Conservation (phyloP, 2,329 filamentous ascomycete genomes). For the Leptographium galeiforme region DNA sequence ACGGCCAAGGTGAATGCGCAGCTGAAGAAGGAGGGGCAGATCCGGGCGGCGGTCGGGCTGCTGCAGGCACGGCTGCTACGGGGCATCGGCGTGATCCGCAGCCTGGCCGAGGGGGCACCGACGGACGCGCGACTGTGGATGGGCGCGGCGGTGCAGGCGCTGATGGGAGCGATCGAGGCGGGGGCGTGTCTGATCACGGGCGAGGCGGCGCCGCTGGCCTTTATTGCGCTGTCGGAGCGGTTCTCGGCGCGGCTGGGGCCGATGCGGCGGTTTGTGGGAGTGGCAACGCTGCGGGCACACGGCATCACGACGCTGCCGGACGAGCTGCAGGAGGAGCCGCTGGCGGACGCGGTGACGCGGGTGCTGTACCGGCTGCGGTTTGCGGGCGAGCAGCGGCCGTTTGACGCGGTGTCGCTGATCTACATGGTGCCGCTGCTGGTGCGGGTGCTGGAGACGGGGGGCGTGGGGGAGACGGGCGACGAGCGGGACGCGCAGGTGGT, state of each 20-base stretch:
- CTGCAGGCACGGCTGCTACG: conserved; percentile 61
- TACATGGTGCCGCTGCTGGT: conserved; percentile 79
- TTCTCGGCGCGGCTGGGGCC: conserved; percentile 61
- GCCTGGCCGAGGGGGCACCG: conserved; percentile 74
- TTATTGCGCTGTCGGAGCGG: conserved; percentile 65
- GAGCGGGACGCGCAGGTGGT: conserved; percentile 83
- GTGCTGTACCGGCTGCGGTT: conserved; percentile 85
- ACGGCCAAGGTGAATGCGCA: conserved; percentile 83
- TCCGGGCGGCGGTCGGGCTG: conserved; percentile 57
- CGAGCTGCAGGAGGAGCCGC: conserved; percentile 62
- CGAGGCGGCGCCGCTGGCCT: conserved; percentile 63
- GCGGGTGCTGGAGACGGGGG: conserved; percentile 63
- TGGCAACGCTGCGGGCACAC: conserved; percentile 71
- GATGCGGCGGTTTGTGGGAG: conserved; percentile 70
- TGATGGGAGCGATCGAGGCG: conserved; percentile 63
- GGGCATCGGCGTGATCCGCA: conserved; percentile 74
- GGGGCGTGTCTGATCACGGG: conserved; percentile 74
- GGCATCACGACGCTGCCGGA: conserved; percentile 60
- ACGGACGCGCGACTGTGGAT: conserved; percentile 85
- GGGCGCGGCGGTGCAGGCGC: conserved; percentile 59
- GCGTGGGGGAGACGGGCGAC: conserved; percentile 59
- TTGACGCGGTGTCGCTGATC: conserved; percentile 75
- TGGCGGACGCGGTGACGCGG: conserved; percentile 74
- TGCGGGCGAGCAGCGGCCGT: conserved; percentile 82
- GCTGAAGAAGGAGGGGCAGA: conserved; percentile 70